phyloP scores from a whole-genome alignment of 2,329 filamentous ascomycete species.

The Talaromyces funiculosus region DNA sequence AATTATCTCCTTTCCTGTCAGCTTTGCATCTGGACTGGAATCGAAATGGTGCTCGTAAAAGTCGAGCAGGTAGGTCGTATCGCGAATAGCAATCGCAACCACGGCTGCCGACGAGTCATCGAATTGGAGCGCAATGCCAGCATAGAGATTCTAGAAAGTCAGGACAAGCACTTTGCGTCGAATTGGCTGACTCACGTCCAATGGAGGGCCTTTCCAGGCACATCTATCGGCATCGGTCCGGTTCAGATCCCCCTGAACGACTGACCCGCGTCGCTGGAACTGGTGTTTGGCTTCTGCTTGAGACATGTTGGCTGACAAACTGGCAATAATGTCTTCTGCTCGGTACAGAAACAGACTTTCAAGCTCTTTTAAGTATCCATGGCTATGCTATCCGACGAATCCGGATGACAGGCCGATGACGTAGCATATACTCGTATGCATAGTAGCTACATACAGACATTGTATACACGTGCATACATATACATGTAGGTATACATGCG shows the following conservation, averaged over 20 bases:
- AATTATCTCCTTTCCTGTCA: slow-evolving; percentile 44
- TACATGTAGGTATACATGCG: no score
- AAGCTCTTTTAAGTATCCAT: background rate
- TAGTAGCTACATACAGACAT: no score
- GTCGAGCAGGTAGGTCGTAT: slow-evolving; percentile 69
- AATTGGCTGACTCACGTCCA: slow-evolving; percentile 27
- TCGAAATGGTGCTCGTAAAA: slow-evolving; percentile 59
- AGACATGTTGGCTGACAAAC: background rate
- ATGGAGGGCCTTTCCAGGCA: slow-evolving; percentile 33
- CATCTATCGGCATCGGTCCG: slow-evolving; percentile 26
- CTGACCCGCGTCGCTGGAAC: slow-evolving; percentile 29
- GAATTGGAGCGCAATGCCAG: slow-evolving; percentile 33
- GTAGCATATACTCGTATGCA: no score
- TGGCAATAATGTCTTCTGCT: background rate
- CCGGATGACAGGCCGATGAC: slow-evolving; percentile 11
- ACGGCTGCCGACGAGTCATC: slow-evolving; percentile 43
- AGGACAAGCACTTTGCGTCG: background rate
- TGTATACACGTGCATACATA: no score
- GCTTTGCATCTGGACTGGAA: slow-evolving; percentile 36
- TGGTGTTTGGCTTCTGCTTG: background rate
- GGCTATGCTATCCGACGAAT: background rate
- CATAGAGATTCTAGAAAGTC: slow-evolving; percentile 34
- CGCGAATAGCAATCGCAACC: slow-evolving; percentile 65
- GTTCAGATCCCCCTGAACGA: slow-evolving; percentile 30
- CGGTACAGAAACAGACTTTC: background rate